Base-by-base conservation (phyloP, 1,284 basidiomycete species). In the Apiotrichum mycotoxinovorans region DNA sequence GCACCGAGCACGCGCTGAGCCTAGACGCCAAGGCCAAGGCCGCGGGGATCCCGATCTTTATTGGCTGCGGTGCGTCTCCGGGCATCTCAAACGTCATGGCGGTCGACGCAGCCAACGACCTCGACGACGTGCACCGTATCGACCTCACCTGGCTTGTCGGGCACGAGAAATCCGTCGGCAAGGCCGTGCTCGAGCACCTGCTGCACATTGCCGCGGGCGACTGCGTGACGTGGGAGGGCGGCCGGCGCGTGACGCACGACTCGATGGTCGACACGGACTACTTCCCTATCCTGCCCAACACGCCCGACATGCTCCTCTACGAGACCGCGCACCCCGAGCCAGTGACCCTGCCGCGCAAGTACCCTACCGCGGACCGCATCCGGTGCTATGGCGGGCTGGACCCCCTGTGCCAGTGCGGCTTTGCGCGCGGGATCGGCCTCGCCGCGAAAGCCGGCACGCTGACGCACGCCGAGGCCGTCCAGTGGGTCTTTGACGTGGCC, bases 1-100 rank as follows among this genome's bases (percentile, higher is more conserved):
- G 43, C 43, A 26, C 43, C 23, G 43, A 44, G 43, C 43, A 72
- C 43, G 69, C 72, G 27, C 72, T 71, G 53, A 75, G 76, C 66
- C 67, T 58, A n/a, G 68, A 55, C 25, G 52, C 71, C 22, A 63
- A 68, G 57, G 68, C 62, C 23, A 69, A 62, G 54, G 70, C 66
- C 25, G 67, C 65, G 18, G 58, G 43, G 25, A 44, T 44, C 43
- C 43, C 43, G 15, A 12, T 44, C 43, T 44, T 26, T n/a, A 27
- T 44, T 12, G 43, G 43, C 23, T 44, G 43, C 18, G 43, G 43
- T 15, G 43, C 43, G 11, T 44, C 43, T 3, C 43, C 43, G 23
- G 43, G 43, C 43, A 22, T 44, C 23, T 15, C 43, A 4, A 44
- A 44, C 25, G 20, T 44, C 25, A 12, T 44, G 43, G 43, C 43